Evolutionary conservation across 495 filamentous ascomycete species (phyloP).

Genomic region (Evernia prunastri): DNA sequence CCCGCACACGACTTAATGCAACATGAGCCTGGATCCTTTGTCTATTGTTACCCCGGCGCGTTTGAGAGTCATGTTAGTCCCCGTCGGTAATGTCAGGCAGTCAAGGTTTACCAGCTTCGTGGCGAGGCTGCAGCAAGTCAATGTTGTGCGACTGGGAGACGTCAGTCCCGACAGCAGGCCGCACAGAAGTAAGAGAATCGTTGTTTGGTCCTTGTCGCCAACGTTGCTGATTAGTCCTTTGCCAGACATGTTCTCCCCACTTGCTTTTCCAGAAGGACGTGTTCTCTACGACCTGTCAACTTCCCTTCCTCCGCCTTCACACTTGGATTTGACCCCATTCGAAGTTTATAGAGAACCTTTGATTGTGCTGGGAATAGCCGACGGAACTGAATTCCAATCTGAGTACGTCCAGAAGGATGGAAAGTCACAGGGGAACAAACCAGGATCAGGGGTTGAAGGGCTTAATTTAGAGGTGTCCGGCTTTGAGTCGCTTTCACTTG

Average conservation of each 20-base stretch:
- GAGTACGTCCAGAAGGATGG: slow-evolving; percentile 31
- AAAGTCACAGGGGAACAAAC: slow-evolving; percentile 39
- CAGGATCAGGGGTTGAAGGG: slow-evolving; percentile 30
- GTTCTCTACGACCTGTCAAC: slow-evolving; percentile 87
- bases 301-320: slow-evolving; percentile 67
- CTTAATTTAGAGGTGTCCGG: slow-evolving; percentile 21
- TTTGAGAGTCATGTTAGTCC: slow-evolving; percentile 74
- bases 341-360: slow-evolving; percentile 77
- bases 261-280: slow-evolving; percentile 82
- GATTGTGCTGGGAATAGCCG: slow-evolving; percentile 70
- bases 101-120: slow-evolving; percentile 75
- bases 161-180: slow-evolving; percentile 82
- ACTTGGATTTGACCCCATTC: slow-evolving; percentile 73
- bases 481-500: slow-evolving; percentile 48
- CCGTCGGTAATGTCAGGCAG: slow-evolving; percentile 76
- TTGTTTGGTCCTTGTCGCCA: background rate
- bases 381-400: slow-evolving; percentile 53
- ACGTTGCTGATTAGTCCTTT: slow-evolving; percentile 29
- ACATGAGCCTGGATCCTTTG: slow-evolving; percentile 80
- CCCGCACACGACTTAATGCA: slow-evolving; percentile 26
- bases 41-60: slow-evolving; percentile 85
- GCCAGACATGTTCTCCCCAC: slow-evolving; percentile 87
- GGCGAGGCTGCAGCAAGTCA: slow-evolving; percentile 66
- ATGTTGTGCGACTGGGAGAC: slow-evolving; percentile 83
- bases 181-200: slow-evolving; percentile 66